A percentile compares a stretch with the other conserved stretches of the same genome.
Evolutionary conservation across 441 rosid genomes (phyloP).

Genomic region (Lepidium campestre): DNA sequence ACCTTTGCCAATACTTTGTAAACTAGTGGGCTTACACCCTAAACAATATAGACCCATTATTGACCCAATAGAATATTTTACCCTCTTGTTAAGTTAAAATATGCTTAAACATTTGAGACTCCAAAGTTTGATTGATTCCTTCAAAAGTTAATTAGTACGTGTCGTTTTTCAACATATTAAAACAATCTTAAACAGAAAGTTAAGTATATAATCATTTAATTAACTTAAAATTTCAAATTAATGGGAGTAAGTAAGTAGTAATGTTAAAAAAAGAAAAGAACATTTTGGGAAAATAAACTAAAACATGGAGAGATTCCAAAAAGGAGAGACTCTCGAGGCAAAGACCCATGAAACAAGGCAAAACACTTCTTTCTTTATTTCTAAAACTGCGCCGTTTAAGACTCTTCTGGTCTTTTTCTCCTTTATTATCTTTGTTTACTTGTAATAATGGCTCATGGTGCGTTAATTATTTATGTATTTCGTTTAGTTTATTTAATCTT

Average conservation of each 20-base stretch:
- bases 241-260: conserved; percentile 14
- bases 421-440: conserved; percentile 28
- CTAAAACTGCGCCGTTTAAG: conserved; percentile 59
- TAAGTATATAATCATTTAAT: conserved; percentile 20
- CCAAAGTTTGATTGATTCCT: conserved; percentile 12
- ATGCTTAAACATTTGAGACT: not conserved
- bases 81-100: not conserved
- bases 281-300: conserved; percentile 31
- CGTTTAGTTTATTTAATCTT: not conserved
- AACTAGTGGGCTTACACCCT: not conserved
- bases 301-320: conserved; percentile 49
- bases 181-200: conserved; percentile 25
- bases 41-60: not conserved
- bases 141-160: conserved; percentile 8
- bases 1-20: not conserved
- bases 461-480: conserved; percentile 18
- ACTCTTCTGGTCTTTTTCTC: conserved; percentile 26
- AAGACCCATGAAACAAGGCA: conserved; percentile 55
- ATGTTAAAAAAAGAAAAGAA: conserved; percentile 23
- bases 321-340: conserved; percentile 51
- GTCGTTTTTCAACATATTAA: conserved; percentile 2
- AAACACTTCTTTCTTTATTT: conserved; percentile 9
- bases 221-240: not conserved
- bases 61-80: not conserved
- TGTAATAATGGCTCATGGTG: conserved; percentile 22